Evolutionary conservation across 164 flowering plant species (phyloP).

Genomic region (Cinnamomum micranthum): DNA sequence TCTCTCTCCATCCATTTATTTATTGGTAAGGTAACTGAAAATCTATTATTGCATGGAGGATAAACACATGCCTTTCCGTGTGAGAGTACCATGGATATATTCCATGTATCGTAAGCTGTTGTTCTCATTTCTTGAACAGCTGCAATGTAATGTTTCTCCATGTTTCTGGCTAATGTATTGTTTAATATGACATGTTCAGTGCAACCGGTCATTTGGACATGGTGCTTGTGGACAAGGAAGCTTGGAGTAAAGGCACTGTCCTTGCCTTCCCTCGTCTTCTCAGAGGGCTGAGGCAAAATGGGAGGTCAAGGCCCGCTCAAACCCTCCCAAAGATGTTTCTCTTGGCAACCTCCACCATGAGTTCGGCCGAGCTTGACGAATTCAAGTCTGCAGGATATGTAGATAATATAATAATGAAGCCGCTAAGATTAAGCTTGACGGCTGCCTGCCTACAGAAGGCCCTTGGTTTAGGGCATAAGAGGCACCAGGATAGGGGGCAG

Average conservation of each 20-base stretch:
- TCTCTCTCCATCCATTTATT: too few species aligned
- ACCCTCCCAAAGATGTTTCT: slow-evolving; percentile 50
- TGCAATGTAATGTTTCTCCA: not conserved
- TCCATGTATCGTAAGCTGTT: not conserved
- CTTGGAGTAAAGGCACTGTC: slow-evolving; percentile 40
- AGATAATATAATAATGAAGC: slow-evolving; percentile 61
- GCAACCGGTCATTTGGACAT: slow-evolving; percentile 29
- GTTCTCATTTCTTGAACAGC: not conserved
- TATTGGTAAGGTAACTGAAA: too few species aligned
- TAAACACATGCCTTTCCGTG: too few species aligned
- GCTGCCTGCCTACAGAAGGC: slow-evolving; percentile 49
- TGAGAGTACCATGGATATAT: too few species aligned
- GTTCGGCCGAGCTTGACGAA: slow-evolving; percentile 31
- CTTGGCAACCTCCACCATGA: slow-evolving; percentile 40
- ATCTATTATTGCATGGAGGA: too few species aligned
- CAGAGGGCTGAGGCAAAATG: slow-evolving; percentile 23
- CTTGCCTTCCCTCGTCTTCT: slow-evolving; percentile 24
- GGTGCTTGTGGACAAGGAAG: slow-evolving; percentile 71
- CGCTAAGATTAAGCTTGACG: slow-evolving; percentile 62
- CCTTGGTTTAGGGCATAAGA: slow-evolving; percentile 43
- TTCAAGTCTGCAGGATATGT: slow-evolving; percentile 48
- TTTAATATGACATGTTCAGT: slow-evolving; percentile 26
- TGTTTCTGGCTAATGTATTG: slow-evolving; percentile 12
- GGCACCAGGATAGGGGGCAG: slow-evolving; percentile 28
- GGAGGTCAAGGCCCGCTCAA: slow-evolving; percentile 11